Conservation (phyloP, 2,329 filamentous ascomycete genomes). For the Emmonsiellopsis sp. region DNA sequence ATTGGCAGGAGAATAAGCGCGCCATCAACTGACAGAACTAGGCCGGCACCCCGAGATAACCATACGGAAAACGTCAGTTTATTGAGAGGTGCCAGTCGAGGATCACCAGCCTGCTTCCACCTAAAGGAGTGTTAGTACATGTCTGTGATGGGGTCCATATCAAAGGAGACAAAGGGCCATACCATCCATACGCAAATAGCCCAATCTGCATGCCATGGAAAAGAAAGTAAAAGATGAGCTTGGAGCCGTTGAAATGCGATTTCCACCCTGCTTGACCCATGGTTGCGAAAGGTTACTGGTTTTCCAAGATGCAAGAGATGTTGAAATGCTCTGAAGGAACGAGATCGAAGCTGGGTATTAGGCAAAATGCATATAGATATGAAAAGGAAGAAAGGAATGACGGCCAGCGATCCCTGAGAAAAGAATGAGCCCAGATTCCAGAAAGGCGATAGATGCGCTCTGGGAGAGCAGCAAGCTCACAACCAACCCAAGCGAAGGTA, state of each 20-base stretch:
- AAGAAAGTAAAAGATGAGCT: constrained; percentile 68
- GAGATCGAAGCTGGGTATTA: neutral
- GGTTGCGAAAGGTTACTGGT: neutral
- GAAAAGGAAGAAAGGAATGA: constrained; percentile 6
- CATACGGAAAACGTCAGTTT: constrained; percentile 79
- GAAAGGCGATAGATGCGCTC: neutral
- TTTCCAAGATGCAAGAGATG: neutral
- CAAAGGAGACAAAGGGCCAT: constrained; percentile 24
- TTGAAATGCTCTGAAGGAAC: neutral
- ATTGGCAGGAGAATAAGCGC: constrained; percentile 88
- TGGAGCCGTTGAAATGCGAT: constrained; percentile 58
- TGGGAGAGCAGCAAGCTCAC: neutral
- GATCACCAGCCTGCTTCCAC: constrained; percentile 65
- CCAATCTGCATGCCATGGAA: constrained; percentile 73
- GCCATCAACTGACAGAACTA: constrained; percentile 74
- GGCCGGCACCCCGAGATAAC: constrained; percentile 86
- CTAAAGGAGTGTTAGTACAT: constrained; percentile 35
- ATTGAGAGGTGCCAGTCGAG: constrained; percentile 67
- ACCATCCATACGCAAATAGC: constrained; percentile 83
- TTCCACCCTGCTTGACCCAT: constrained; percentile 15
- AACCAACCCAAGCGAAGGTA: constrained; percentile 13
- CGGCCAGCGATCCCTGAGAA: constrained; percentile 20
- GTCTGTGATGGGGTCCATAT: neutral
- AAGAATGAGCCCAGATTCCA: constrained; percentile 7
- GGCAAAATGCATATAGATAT: neutral